Evolutionary conservation across 768 basidiomycete species (phyloP), one percentile per base, ranked within the genome.

Genomic region (Mycena albidolilacea): DNA sequence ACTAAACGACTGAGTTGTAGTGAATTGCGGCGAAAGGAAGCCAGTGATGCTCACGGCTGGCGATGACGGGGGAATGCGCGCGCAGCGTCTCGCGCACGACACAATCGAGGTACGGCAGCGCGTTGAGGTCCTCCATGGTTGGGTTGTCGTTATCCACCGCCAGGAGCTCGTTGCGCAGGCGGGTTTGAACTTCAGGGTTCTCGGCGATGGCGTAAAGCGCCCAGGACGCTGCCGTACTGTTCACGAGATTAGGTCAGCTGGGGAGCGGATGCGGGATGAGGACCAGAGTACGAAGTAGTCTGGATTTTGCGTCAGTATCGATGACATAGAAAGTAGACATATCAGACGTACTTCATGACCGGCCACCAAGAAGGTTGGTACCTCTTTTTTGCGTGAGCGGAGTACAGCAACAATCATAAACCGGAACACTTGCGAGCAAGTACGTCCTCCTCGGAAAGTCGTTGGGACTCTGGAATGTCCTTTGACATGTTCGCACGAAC

Each of bases 81-180:
- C 69, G 62, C 11, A 70, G 46, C 3, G 44, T 44, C 63, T 70
- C 69, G 10, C 63, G 50, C 5, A 70, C 63, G 15, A 70, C 69
- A n/a, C 39, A 76, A 70, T 94, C 93, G 21, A 95, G 89, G 76
- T 93, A 93, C 0, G 90, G 87, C 6, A 95, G 83, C 3, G 86
- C 82, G 69, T 89, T 87, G 1, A 95, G 86, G 38, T 90, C 87
- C 37, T 94, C 93, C 90, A 94, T 92, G 5, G 86, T 85, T 5
- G 93, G 92, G 1, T 81, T 88, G 11, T 92, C 89, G 0, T 88
- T 90, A 1, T 83, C 75, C 11, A 91, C 81, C 0, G 81, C 77
- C 11, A 88, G 79, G 1, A 92, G 82, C 76, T 95, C 93, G 0
- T 87, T 84, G 0, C 91, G 85, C 0, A 95, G 85, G 73, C 87